Evolutionary conservation across 2,329 filamentous ascomycete species (phyloP).

Genomic region (Cytospora mali): DNA sequence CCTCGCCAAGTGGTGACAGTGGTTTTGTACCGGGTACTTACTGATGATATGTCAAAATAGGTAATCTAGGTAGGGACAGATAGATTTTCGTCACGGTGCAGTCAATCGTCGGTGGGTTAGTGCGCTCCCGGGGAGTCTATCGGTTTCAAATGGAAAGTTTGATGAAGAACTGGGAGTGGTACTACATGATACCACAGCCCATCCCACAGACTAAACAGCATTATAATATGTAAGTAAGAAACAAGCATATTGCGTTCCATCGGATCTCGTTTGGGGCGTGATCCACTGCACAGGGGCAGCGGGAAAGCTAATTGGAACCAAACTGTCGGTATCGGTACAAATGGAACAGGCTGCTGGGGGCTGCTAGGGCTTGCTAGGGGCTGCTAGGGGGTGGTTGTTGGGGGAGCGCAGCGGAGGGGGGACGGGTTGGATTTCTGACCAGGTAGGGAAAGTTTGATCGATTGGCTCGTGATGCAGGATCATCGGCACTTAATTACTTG

Average conservation of each 20-base stretch:
- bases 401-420: no score
- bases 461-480: constrained; percentile 11
- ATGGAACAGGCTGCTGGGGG: background rate
- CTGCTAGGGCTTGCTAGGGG: constrained; percentile 1
- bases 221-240: constrained; percentile 2
- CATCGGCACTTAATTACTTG: background rate
- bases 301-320: constrained; percentile 29
- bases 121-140: background rate
- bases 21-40: no score
- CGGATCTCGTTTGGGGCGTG: constrained; percentile 21
- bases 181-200: no score
- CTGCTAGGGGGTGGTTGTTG: constrained; percentile 6
- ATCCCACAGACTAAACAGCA: no score
- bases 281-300: constrained; percentile 25
- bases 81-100: background rate
- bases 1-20: background rate
- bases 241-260: constrained; percentile 16
- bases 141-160: background rate
- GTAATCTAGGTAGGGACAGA: background rate
- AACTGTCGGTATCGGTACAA: constrained; percentile 27
- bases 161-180: background rate
- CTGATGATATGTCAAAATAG: no score
- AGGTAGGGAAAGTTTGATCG: constrained; percentile 12
- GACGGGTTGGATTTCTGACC: no score
- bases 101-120: background rate